Evolutionary conservation across 2,329 filamentous ascomycete genomes (phyloP).

Genomic region (Penicillium vulpinum): DNA sequence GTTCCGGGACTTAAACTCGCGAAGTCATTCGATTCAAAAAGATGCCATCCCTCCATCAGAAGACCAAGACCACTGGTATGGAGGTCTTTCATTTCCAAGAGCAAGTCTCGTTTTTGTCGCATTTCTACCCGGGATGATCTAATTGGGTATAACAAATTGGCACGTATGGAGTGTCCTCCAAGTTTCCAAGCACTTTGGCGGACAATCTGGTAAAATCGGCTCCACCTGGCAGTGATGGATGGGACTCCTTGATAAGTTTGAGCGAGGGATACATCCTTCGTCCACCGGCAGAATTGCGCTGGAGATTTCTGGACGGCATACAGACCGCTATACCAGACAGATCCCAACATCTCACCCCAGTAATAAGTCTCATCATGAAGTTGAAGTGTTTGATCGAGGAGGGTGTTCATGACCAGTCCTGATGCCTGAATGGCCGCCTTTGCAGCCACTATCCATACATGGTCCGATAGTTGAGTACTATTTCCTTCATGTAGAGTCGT

Average conservation of each 20-base stretch:
- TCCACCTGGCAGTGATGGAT: constrained; percentile 48
- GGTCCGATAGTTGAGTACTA: constrained; percentile 66
- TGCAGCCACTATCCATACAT: constrained; percentile 87
- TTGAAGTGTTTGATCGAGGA: constrained; percentile 80
- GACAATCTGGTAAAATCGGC: constrained; percentile 76
- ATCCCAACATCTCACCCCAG: constrained; percentile 86
- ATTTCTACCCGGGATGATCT: constrained; percentile 74
- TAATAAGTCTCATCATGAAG: constrained; percentile 89
- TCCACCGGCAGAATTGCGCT: constrained; percentile 69
- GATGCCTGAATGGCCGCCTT: constrained; percentile 93
- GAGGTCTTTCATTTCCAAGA: constrained; percentile 73
- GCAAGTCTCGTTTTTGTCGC: constrained; percentile 67
- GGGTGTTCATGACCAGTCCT: constrained; percentile 71
- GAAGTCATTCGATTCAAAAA: constrained; percentile 62
- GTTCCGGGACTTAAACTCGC: constrained; percentile 46
- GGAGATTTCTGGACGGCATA: constrained; percentile 89
- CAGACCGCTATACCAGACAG: constrained; percentile 73
- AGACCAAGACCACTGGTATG: constrained; percentile 85
- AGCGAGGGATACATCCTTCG: constrained; percentile 62
- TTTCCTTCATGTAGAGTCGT: constrained; percentile 23
- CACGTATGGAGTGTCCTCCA: constrained; percentile 67
- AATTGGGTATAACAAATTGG: constrained; percentile 74
- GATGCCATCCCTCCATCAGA: constrained; percentile 80
- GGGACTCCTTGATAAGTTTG: constrained; percentile 22
- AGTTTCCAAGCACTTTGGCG: constrained; percentile 72